phyloP scores from a whole-genome alignment of 148 eudicot genomes.

The Gaultheria prostrata region DNA sequence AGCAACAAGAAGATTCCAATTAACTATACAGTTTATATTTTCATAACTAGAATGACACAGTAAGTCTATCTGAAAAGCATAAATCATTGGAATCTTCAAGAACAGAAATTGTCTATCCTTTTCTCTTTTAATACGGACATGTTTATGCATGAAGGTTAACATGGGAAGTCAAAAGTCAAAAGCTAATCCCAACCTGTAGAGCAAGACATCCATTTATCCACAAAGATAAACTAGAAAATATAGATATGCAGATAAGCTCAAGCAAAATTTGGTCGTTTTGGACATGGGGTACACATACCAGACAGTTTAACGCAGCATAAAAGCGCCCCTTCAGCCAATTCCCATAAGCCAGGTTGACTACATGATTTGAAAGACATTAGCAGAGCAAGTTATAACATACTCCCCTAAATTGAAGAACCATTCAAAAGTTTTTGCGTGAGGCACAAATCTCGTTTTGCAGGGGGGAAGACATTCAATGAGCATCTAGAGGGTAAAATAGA shows the following conservation, averaged over 20 bases:
- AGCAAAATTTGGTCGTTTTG: neutral
- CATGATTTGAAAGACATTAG: conserved; percentile 28
- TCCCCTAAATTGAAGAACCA: conserved; percentile 11
- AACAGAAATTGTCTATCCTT: neutral
- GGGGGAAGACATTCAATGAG: neutral
- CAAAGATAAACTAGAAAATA: neutral
- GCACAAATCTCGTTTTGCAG: neutral
- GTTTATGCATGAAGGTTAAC: neutral
- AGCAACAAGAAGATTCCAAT: neutral
- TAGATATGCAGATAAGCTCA: neutral
- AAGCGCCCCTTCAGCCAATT: conserved; percentile 69
- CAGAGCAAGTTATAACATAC: conserved; percentile 11
- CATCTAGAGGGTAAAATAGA: neutral
- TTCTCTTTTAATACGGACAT: neutral
- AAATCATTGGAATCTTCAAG: neutral
- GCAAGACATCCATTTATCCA: neutral
- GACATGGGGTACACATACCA: conserved; percentile 52
- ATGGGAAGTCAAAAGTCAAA: conserved; percentile 6
- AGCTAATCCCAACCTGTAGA: neutral
- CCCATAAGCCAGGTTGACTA: conserved; percentile 98
- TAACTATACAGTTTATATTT: neutral
- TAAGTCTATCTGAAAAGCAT: neutral
- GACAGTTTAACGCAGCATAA: conserved; percentile 62
- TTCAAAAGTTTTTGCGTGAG: neutral
- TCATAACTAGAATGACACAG: neutral